Percentiles rank a stretch among this genome's conserved stretches.
Conservation (phyloP, 306 rosid species). For the Fragaria iinumae region DNA sequence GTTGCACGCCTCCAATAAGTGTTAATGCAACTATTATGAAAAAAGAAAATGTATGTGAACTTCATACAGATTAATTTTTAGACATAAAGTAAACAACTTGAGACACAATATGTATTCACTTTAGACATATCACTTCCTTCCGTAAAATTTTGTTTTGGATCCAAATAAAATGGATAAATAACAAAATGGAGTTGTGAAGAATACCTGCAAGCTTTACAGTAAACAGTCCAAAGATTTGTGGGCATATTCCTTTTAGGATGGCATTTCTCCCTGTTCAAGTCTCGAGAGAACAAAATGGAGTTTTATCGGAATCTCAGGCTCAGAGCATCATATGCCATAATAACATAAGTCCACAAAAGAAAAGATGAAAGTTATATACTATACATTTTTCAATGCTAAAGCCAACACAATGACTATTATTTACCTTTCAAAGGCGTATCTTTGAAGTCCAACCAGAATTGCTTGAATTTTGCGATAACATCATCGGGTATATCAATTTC, state of each 20-base stretch:
- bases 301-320: slow-evolving; percentile 16
- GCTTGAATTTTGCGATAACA: slow-evolving; percentile 51
- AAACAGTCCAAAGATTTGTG: slow-evolving; percentile 90
- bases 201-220: slow-evolving; percentile 96
- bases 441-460: slow-evolving; percentile 69
- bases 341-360: slow-evolving; percentile 7
- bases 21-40: slow-evolving; percentile 73
- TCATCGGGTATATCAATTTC: slow-evolving; percentile 70
- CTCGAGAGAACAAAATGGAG: background rate
- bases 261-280: slow-evolving; percentile 86
- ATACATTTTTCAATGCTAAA: background rate
- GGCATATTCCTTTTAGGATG: slow-evolving; percentile 85
- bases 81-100: background rate
- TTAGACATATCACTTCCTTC: background rate
- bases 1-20: slow-evolving; percentile 96
- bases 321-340: slow-evolving; percentile 12
- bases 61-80: background rate
- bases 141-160: background rate
- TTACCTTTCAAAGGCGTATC: slow-evolving; percentile 83
- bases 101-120: background rate
- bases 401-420: slow-evolving; percentile 11
- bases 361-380: background rate
- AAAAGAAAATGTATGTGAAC: slow-evolving; percentile 22
- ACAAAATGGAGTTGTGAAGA: background rate
- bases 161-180: background rate